Evolutionary conservation across 768 basidiomycete species (phyloP).

Genomic region (Termitomyces sp.): DNA sequence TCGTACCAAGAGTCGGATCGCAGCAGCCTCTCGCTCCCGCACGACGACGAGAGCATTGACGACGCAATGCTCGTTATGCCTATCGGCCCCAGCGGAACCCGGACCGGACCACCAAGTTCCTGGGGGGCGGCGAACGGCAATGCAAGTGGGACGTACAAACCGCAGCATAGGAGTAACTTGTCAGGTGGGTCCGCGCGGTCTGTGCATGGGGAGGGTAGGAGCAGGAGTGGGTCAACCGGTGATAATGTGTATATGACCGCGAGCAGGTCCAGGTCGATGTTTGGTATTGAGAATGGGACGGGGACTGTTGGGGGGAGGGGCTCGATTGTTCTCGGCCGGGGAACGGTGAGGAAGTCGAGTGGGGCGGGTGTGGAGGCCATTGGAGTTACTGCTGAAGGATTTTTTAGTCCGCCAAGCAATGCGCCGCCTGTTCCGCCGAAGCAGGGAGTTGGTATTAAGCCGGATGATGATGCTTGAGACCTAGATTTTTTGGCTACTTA

Average conservation of each 20-base stretch:
- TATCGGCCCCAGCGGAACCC: constrained; percentile 40
- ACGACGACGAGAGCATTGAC: constrained; percentile 73
- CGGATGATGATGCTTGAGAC: background rate
- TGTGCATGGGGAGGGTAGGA: constrained; percentile 28
- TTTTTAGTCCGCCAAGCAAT: constrained; percentile 58
- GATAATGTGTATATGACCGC: background rate
- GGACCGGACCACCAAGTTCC: constrained; percentile 31
- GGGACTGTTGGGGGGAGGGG: constrained; percentile 41
- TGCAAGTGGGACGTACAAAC: constrained; percentile 7
- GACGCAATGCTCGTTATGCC: constrained; percentile 76
- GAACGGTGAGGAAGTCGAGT: constrained; percentile 53
- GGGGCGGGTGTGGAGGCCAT: constrained; percentile 77
- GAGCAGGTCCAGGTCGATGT: constrained; percentile 49
- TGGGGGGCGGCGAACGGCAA: constrained; percentile 23
- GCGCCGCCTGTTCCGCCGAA: background rate
- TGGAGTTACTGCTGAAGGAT: constrained; percentile 73
- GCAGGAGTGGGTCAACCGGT: constrained; percentile 16
- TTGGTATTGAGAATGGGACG: constrained; percentile 58
- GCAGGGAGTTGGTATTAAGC: background rate
- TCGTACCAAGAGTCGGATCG: constrained; percentile 10
- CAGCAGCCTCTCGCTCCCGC: constrained; percentile 16
- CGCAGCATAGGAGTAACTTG: constrained; percentile 38
- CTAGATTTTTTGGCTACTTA: background rate
- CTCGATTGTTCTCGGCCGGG: constrained; percentile 64
- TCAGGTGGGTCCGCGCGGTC: constrained; percentile 27